Base-by-base conservation (phyloP, 2,329 filamentous ascomycete genomes). In the Ophiocordyceps camponoti-leonardi region DNA sequence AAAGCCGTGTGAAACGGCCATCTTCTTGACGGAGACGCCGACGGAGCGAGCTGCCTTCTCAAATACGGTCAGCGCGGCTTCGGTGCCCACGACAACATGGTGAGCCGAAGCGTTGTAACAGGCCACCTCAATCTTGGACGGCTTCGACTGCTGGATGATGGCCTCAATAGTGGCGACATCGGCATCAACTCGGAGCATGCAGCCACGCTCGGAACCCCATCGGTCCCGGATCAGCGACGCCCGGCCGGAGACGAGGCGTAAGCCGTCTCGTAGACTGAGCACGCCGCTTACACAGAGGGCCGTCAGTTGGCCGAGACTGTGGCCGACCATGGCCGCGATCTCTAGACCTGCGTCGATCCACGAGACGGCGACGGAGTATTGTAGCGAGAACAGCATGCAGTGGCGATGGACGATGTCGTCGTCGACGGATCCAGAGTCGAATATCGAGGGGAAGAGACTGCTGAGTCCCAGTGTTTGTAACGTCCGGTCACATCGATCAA, bases 251-350 rank as follows among this genome's bases (percentile, higher is more conserved):
- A 64, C 49, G 4, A 63, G 22, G 14, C 48, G 57, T 10, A 67
- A 18, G 1, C 50, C 52, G 39, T 66, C 61, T 3, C 46, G 8
- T 1, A 67, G 48, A 1, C 49, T 49, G 2, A 67, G 47, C 0
- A 49, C 49, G 0, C 61, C 61, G 6, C 61, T 54, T 1, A 66
- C 51, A 16, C 51, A 54, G 2, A 65, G 48, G 1, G 61, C 64
- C 0, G 62, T 61, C 1, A 67, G 45, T 46, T 67, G 52, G 6
- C 64, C 64, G 41, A 67, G 61, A 45, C 60, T 65, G 47, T 68
- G 65, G 1, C 65, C 65, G 6, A 53, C 23, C 10, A 52, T 22
- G 11, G 44, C 43, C 12, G 43, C 44, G 4, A 46, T 23, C 12
- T 48, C 12, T 13, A 51, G 19, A 1, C 51, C 51, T 10, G 46